These are phyloP conservation scores for Coemansia sp. DNA, from an alignment of 192 early-diverging fungal species.

Conservation along the genomic window DNA sequence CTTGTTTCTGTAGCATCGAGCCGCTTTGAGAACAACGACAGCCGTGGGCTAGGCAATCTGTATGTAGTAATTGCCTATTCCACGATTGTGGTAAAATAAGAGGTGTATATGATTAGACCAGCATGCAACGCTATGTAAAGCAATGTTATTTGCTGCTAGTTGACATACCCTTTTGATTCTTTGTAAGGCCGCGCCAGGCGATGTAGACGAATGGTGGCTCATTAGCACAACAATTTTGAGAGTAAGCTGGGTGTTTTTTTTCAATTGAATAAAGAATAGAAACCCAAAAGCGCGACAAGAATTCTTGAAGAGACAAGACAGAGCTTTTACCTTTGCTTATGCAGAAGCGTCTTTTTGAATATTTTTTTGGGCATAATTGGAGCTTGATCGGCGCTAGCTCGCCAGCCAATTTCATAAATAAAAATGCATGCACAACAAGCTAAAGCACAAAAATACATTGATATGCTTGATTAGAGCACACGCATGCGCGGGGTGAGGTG, in stretches of 20 bases:
- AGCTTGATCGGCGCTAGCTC: neutral
- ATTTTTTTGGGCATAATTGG: too few species aligned
- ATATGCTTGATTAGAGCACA: neutral
- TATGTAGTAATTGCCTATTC: constrained; percentile 1
- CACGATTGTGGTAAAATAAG: too few species aligned
- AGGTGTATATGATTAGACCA: too few species aligned
- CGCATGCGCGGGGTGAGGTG: neutral
- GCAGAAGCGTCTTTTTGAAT: too few species aligned
- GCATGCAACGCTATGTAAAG: too few species aligned
- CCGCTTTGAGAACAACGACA: neutral
- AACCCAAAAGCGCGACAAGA: too few species aligned
- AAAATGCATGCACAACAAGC: neutral
- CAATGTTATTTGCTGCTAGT: neutral
- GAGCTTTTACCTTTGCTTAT: neutral
- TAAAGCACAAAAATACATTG: neutral
- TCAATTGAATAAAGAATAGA: too few species aligned
- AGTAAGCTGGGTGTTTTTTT: too few species aligned
- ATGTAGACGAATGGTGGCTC: neutral
- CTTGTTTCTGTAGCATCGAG: neutral
- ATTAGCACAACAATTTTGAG: too few species aligned
- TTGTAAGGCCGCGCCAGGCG: neutral
- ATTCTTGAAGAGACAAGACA: constrained; percentile 2
- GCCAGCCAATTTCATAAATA: neutral
- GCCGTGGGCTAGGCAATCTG: neutral
- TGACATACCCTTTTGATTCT: constrained; percentile 3